Evolutionary conservation across 139 green algal genomes (phyloP).

Genomic region (Ostreobium quekettii): DNA sequence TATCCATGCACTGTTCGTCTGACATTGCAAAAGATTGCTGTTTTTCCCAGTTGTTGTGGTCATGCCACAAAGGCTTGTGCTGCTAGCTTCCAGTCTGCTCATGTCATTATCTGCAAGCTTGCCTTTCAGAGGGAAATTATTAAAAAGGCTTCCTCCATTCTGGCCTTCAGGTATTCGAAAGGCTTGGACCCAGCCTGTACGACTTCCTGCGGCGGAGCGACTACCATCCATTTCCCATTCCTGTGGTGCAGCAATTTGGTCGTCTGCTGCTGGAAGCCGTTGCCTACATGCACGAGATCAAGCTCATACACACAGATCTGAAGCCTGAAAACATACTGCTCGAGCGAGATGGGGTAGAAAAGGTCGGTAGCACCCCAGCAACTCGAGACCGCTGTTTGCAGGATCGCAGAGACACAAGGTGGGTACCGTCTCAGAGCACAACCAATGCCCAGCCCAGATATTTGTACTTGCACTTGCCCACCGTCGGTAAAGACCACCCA

Average conservation of each 20-base stretch:
- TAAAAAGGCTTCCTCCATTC: neutral
- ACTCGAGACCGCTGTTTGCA: no score
- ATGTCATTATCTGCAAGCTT: neutral
- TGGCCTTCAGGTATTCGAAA: slow-evolving; percentile 81
- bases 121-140: no score
- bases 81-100: neutral
- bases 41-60: no score
- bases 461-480: no score
- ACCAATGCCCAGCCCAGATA: no score
- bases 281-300: slow-evolving; percentile 82
- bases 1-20: no score
- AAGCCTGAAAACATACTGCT: slow-evolving; percentile 99
- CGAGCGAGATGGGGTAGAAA: slow-evolving; percentile 30
- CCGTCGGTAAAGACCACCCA: no score
- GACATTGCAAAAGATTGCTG: no score
- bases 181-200: slow-evolving; percentile 86
- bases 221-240: slow-evolving; percentile 81
- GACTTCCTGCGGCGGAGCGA: slow-evolving; percentile 89
- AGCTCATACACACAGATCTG: slow-evolving; percentile 94
- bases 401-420: no score
- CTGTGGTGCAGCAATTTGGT: slow-evolving; percentile 67
- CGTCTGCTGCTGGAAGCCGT: slow-evolving; percentile 65
- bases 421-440: no score
- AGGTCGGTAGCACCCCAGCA: no score
- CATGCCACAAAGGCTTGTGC: no score